Evolutionary conservation across 495 filamentous ascomycete species (phyloP), one percentile per base, ranked within the genome.

Genomic region (Penicillium canescens): DNA sequence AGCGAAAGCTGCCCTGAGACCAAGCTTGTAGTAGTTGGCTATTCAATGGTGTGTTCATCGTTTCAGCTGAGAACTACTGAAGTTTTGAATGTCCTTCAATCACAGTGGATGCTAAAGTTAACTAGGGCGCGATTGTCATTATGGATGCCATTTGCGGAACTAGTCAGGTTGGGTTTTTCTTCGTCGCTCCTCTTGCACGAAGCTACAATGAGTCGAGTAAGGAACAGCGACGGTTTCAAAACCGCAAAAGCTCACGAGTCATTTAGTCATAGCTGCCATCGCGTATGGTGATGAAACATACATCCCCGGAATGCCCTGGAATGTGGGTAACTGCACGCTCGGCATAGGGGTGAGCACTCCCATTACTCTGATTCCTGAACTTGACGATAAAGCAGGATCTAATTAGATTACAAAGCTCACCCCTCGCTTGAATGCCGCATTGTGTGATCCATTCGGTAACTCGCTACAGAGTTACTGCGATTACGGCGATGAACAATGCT

Each of bases 71-170:
- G 11, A 23, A 38, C 11, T 14, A 42, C 16, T n/a, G 3, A 16
- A 4, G 2, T 47, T 12, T 23, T 18, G 8, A 14, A 48, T 44
- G 39, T 9, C 47, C 37, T 7, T 45, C 26, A 36, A 24, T 6
- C 24, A 8, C 26, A 6, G 14, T 3, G 33, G 18, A 28, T 52
- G 52, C 50, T 24, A 48, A 51, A n/a, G 6, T 20, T 47, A 34
- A n/a, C 2, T 24, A 65, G 62, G 65, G 64, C 33, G 65, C 59
- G 6, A 52, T 68, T 4, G 43, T 54, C 31, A 43, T 65, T 56
- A 67, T 70, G 63, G 59, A 66, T 33, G 63, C 54, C 6, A 47
- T 68, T n/a, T 68, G 65, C 23, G 65, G 65, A 14, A 63, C 62
- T n/a, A 66, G 65, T 42, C 54, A 60, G 20, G 18, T 60, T 16